Evolutionary conservation across 805 yeast species (phyloP).

Genomic region (Metschnikowia amazonensis): DNA sequence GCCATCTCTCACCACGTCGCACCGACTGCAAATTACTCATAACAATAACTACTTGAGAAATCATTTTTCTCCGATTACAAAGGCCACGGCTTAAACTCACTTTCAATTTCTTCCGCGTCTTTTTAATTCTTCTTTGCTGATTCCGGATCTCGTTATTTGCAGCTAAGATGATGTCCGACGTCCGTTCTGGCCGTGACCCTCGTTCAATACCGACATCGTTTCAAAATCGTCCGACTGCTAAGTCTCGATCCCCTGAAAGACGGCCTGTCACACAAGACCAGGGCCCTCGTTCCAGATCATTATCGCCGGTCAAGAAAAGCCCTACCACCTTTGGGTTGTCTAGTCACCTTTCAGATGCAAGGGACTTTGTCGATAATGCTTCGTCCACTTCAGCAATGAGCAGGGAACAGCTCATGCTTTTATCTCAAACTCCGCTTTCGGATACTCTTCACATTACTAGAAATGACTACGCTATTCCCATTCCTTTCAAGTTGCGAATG

Average conservation of each 20-base stretch:
- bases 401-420: slow-evolving; percentile 23
- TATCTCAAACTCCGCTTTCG: slow-evolving; percentile 36
- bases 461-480: slow-evolving; percentile 35
- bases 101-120: background rate
- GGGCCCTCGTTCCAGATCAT: slow-evolving; percentile 31
- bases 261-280: background rate
- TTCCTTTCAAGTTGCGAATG: slow-evolving; percentile 38
- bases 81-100: background rate
- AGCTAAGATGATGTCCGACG: background rate
- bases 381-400: slow-evolving; percentile 22
- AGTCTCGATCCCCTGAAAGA: slow-evolving; percentile 1
- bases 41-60: background rate
- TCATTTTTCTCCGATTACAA: background rate
- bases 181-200: background rate
- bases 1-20: background rate
- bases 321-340: slow-evolving; percentile 24
- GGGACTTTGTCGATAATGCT: slow-evolving; percentile 19
- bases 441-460: slow-evolving; percentile 33
- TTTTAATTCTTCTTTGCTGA: background rate
- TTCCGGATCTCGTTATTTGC: background rate
- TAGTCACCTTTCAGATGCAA: slow-evolving; percentile 12
- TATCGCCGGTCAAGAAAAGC: slow-evolving; percentile 31
- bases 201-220: slow-evolving; percentile 2
- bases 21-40: background rate
- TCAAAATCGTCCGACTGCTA: background rate